Conservation (phyloP, 805 yeast genomes). For the Starmera amethionina region DNA sequence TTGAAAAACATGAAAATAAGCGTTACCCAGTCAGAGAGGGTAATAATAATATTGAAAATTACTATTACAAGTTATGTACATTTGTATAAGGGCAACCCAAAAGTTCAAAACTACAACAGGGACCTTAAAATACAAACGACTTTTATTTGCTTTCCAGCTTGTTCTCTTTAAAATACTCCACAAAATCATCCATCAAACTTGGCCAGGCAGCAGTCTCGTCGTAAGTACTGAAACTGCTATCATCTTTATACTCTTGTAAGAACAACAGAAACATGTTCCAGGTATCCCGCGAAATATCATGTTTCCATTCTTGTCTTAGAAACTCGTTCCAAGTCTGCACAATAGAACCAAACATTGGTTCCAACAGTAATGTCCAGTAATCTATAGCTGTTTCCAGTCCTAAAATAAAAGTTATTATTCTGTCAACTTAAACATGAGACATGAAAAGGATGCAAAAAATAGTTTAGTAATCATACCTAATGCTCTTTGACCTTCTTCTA, state of each 20-base stretch:
- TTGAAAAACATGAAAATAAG: no score
- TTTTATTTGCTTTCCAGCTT: neutral
- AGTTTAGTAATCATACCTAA: slow-evolving; percentile 23
- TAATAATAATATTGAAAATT: no score
- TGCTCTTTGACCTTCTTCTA: slow-evolving; percentile 50
- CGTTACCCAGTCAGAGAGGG: no score
- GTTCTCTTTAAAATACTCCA: slow-evolving; percentile 37
- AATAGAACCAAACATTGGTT: slow-evolving; percentile 18
- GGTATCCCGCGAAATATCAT: slow-evolving; percentile 55
- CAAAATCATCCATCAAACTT: slow-evolving; percentile 72
- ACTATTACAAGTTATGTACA: no score
- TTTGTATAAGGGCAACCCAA: no score
- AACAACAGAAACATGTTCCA: slow-evolving; percentile 82
- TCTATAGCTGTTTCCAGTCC: slow-evolving; percentile 50
- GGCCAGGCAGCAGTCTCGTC: slow-evolving; percentile 93
- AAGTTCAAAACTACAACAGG: no score
- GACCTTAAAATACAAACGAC: no score
- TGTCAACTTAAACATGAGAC: slow-evolving; percentile 17
- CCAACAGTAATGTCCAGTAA: slow-evolving; percentile 69
- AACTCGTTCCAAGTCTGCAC: slow-evolving; percentile 53
- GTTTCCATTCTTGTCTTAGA: slow-evolving; percentile 30
- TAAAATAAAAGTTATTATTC: neutral
- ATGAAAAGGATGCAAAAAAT: neutral
- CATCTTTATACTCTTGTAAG: slow-evolving; percentile 37
- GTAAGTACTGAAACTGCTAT: slow-evolving; percentile 47